A percentile compares a stretch with the other conserved stretches of the same genome.
Evolutionary conservation across 148 eudicot genomes (phyloP).

Genomic region (Mesembryanthemum crystallinum): DNA sequence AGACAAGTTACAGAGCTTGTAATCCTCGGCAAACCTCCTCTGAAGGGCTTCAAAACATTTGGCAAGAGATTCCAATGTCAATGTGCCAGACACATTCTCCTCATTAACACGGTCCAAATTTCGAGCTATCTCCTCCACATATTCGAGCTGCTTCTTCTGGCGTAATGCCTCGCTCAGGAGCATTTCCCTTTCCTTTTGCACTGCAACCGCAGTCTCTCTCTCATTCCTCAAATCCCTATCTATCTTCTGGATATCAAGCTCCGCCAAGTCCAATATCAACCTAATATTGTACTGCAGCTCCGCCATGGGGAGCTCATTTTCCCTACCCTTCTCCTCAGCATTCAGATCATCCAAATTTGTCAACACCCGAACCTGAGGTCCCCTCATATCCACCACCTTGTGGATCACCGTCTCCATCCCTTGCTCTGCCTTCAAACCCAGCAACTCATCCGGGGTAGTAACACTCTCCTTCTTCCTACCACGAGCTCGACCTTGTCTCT

Average conservation of each 20-base stretch:
- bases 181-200: conserved; percentile 82
- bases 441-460: conserved; percentile 73
- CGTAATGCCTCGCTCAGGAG: conserved; percentile 47
- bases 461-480: conserved; percentile 50
- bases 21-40: conserved; percentile 54
- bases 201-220: conserved; percentile 61
- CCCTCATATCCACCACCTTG: conserved; percentile 88
- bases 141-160: conserved; percentile 62
- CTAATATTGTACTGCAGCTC: conserved; percentile 77
- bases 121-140: conserved; percentile 50
- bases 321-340: conserved; percentile 74
- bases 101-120: conserved; percentile 50
- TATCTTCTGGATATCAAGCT: conserved; percentile 68
- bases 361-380: conserved; percentile 82
- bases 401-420: conserved; percentile 55
- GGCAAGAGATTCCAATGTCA: conserved; percentile 66
- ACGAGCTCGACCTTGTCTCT: conserved; percentile 47
- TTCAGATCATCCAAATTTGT: conserved; percentile 78
- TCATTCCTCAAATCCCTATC: conserved; percentile 76
- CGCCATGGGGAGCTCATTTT: conserved; percentile 80
- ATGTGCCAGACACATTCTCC: conserved; percentile 46
- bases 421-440: conserved; percentile 73
- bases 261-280: conserved; percentile 63
- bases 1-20: conserved; percentile 70
- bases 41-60: conserved; percentile 53